Evolutionary conservation across 306 rosid genomes (phyloP).

Genomic region (Quercus dentata): DNA sequence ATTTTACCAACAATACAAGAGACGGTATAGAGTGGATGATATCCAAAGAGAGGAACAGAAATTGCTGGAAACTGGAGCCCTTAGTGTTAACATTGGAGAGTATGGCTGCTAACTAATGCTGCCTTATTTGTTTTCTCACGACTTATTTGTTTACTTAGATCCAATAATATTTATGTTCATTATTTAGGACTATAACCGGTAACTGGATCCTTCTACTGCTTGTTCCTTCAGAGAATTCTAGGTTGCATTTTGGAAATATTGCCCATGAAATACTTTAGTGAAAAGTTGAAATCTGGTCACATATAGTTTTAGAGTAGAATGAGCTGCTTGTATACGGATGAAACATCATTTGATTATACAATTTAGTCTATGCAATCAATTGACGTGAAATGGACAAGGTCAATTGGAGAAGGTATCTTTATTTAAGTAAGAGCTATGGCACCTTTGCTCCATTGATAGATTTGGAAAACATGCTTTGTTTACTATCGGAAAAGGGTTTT

Average conservation of each 20-base stretch:
- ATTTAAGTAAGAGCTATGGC: background rate
- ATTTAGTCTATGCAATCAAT: background rate
- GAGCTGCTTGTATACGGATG: slow-evolving; percentile 11
- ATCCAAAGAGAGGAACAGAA: slow-evolving; percentile 72
- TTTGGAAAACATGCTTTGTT: background rate
- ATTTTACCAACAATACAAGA: slow-evolving; percentile 75
- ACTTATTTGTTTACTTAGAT: background rate
- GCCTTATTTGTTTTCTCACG: background rate
- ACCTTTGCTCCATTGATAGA: background rate
- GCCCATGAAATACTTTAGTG: slow-evolving; percentile 3
- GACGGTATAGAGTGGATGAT: slow-evolving; percentile 70
- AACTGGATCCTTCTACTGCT: background rate
- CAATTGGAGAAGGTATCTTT: background rate
- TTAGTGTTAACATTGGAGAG: slow-evolving; percentile 77
- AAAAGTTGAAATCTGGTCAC: slow-evolving; percentile 5
- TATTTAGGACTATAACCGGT: slow-evolving; percentile 1
- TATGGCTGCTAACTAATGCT: slow-evolving; percentile 38
- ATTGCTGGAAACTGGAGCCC: slow-evolving; percentile 80
- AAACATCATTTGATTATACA: background rate
- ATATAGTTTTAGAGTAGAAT: background rate
- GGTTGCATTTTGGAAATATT: background rate
- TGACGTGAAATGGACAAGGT: background rate
- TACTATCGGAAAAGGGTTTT: background rate
- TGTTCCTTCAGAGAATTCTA: background rate
- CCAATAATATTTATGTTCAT: background rate